Conservation (phyloP, 2,329 filamentous ascomycete genomes). For the Pseudogymnoascus sp. region DNA sequence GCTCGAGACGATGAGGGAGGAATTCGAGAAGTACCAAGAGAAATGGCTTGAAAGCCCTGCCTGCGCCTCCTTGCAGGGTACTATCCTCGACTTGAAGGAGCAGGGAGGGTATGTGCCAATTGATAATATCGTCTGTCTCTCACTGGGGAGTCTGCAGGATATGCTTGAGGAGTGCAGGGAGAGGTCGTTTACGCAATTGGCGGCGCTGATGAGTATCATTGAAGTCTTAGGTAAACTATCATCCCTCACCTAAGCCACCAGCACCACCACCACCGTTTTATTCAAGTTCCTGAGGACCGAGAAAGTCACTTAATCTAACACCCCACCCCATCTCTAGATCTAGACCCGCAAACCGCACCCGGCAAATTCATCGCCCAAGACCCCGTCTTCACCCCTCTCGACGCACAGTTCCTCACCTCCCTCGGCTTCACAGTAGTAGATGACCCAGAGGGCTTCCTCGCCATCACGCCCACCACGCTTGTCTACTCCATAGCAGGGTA, state of each 20-base stretch:
- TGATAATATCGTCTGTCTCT: constrained; percentile 24
- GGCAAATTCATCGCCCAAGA: constrained; percentile 23
- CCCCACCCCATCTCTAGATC: too few relatives aligned
- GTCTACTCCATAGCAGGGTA: constrained; percentile 31
- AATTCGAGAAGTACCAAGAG: constrained; percentile 21
- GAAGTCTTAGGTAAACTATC: constrained; percentile 16
- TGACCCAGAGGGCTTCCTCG: constrained; percentile 23
- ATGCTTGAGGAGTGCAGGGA: constrained; percentile 24
- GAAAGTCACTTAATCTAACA: too few relatives aligned
- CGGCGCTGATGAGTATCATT: constrained; percentile 24
- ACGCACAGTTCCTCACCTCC: constrained; percentile 22
- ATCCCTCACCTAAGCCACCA: background rate
- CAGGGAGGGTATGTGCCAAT: constrained; percentile 13
- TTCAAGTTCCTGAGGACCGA: too few relatives aligned
- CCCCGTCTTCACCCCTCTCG: constrained; percentile 25
- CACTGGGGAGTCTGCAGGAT: constrained; percentile 27
- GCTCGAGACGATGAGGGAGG: constrained; percentile 22
- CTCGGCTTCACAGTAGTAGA: constrained; percentile 23
- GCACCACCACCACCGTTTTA: too few relatives aligned
- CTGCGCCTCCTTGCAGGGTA: constrained; percentile 13
- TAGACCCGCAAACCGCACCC: too few relatives aligned
- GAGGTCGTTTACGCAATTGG: constrained; percentile 26
- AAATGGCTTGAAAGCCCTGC: constrained; percentile 23
- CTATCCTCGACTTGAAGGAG: background rate
- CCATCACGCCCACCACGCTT: constrained; percentile 21